Conservation (phyloP, 139 green algal species). For the Volvox reticuliferus region DNA sequence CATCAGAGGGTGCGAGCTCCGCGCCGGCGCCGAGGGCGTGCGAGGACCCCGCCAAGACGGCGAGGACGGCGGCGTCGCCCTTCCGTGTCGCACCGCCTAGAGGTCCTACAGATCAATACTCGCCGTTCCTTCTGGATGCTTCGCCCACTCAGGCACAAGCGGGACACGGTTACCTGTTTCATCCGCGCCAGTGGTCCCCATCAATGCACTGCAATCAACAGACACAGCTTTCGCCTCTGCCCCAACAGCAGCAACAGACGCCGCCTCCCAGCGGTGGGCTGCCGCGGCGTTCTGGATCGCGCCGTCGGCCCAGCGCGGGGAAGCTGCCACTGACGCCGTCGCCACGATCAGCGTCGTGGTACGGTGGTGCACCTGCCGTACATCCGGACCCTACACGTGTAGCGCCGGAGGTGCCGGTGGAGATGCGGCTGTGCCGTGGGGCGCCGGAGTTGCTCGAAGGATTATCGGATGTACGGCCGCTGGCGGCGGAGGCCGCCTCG, state of each 20-base stretch:
- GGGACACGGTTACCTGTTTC: too few species aligned
- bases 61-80: too few species aligned
- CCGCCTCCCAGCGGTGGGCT: too few species aligned
- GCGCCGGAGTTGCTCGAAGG: constrained; percentile 17
- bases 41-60: too few species aligned
- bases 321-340: not conserved
- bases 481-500: not conserved
- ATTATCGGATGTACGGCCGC: constrained; percentile 1
- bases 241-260: not conserved
- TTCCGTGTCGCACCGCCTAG: too few species aligned
- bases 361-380: not conserved
- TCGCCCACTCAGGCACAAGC: too few species aligned
- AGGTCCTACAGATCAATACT: too few species aligned
- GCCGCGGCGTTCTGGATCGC: not conserved
- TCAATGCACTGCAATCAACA: too few species aligned
- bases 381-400: not conserved
- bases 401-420: not conserved
- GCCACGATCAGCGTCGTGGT: constrained; percentile 14
- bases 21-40: too few species aligned
- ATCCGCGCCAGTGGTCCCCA: too few species aligned
- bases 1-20: too few species aligned
- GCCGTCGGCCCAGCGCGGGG: not conserved
- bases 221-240: not conserved
- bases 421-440: constrained; percentile 15
- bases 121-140: too few species aligned